These are phyloP conservation scores for Madurella fahalii DNA, from an alignment of 2,329 filamentous ascomycete species.

Conservation along the genomic window DNA sequence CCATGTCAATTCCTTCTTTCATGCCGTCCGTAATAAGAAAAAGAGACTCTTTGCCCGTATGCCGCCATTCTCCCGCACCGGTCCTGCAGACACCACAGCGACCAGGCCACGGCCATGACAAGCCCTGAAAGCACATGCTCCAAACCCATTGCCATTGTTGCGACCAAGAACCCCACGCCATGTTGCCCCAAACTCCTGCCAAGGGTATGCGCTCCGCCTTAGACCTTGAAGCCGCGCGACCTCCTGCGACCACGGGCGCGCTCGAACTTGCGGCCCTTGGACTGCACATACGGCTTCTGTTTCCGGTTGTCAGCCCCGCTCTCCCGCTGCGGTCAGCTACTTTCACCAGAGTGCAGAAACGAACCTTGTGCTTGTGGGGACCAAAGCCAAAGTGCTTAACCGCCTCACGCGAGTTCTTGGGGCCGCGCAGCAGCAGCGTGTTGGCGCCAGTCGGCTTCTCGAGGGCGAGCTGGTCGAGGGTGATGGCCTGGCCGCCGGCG, in stretches of 20 bases:
- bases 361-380: conserved; percentile 94
- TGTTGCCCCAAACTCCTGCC: conserved; percentile 20
- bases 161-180: conserved; percentile 21
- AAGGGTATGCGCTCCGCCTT: conserved; percentile 43
- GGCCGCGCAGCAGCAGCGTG: conserved; percentile 93
- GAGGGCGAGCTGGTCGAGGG: conserved; percentile 94
- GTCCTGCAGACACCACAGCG: too few species aligned
- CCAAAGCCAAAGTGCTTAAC: conserved; percentile 99
- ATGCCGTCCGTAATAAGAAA: conserved; percentile 12
- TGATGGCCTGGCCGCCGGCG: conserved; percentile 91
- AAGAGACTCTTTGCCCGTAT: conserved; percentile 24
- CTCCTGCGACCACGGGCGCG: conserved; percentile 96
- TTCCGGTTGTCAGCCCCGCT: conserved; percentile 33
- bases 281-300: conserved; percentile 92
- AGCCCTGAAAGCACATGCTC: conserved; percentile 20
- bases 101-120: conserved; percentile 3
- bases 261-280: conserved; percentile 99
- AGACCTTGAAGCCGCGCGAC: conserved; percentile 99
- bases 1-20: conserved; percentile 19
- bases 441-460: conserved; percentile 93
- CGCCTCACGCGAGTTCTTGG: conserved; percentile 97
- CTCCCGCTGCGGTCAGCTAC: accelerated
- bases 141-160: conserved; percentile 22
- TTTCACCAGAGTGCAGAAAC: conserved; percentile 25
- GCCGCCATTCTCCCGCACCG: conserved; percentile 6